These are phyloP conservation scores for Kodamaea ohmeri DNA, from an alignment of 1,139 yeast species.

Conservation along the genomic window DNA sequence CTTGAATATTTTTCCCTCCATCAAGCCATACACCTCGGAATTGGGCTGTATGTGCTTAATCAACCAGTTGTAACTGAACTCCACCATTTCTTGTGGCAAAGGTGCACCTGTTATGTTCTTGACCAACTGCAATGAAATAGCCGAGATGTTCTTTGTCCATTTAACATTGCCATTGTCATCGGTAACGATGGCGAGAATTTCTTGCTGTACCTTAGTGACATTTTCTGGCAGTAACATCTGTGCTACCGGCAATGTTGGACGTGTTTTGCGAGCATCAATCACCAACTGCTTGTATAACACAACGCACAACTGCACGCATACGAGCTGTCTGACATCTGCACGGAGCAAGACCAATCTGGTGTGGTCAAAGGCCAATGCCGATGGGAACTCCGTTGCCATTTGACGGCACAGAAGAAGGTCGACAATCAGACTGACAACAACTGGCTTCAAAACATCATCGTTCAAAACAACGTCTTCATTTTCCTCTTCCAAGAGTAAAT, in stretches of 20 bases:
- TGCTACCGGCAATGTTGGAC: conserved; percentile 12
- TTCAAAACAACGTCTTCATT: conserved; percentile 14
- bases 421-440: conserved; percentile 50
- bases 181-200: conserved; percentile 74
- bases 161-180: conserved; percentile 85
- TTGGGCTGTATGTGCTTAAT: conserved; percentile 81
- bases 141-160: conserved; percentile 82
- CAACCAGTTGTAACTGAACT: conserved; percentile 77
- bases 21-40: conserved; percentile 73
- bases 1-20: conserved; percentile 68
- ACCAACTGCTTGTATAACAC: conserved; percentile 72
- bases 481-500: conserved; percentile 14
- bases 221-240: conserved; percentile 26
- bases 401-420: conserved; percentile 72
- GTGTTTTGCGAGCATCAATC: conserved; percentile 32
- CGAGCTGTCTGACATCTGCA: conserved; percentile 83
- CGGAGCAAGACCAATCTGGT: conserved; percentile 73
- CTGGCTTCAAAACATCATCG: conserved; percentile 29
- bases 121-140: conserved; percentile 70
- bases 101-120: conserved; percentile 33
- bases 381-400: conserved; percentile 82
- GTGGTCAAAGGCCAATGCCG: conserved; percentile 84
- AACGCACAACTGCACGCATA: conserved; percentile 73
- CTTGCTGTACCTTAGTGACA: conserved; percentile 45
- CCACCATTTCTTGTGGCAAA: conserved; percentile 46